Percentiles rank a stretch among this genome's conserved stretches.
phyloP scores from a whole-genome alignment of 139 green algal genomes.

The Haematococcus sp. region DNA sequence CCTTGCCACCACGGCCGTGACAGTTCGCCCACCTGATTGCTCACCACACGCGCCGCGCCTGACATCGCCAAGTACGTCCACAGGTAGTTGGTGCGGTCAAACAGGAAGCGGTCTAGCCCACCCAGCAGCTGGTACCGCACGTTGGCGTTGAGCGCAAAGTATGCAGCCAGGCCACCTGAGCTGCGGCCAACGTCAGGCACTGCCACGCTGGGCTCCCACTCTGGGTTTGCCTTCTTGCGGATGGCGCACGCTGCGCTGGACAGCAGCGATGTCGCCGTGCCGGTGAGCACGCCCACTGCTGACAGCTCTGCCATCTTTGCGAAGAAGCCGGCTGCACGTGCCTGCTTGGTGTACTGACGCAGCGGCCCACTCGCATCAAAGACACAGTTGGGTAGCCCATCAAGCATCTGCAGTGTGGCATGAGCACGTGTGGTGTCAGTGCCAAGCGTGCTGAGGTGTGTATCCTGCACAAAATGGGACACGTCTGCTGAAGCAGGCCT shows the following conservation, averaged over 20 bases:
- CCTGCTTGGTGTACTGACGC: slow-evolving; percentile 67
- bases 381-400: slow-evolving; percentile 59
- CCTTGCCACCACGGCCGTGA: slow-evolving; percentile 55
- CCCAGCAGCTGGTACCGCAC: slow-evolving; percentile 85
- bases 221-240: slow-evolving; percentile 49
- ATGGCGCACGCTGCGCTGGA: slow-evolving; percentile 45
- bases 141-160: slow-evolving; percentile 84
- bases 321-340: slow-evolving; percentile 68
- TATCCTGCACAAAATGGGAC: no score
- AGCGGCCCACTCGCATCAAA: slow-evolving; percentile 78
- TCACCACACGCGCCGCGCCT: slow-evolving; percentile 29
- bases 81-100: slow-evolving; percentile 73
- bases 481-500: no score
- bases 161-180: slow-evolving; percentile 74
- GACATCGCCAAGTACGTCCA: slow-evolving; percentile 69
- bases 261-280: slow-evolving; percentile 48
- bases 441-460: no score
- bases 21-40: slow-evolving; percentile 45
- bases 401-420: slow-evolving; percentile 40
- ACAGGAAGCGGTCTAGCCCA: slow-evolving; percentile 88
- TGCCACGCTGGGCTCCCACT: slow-evolving; percentile 69
- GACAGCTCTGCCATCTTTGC: slow-evolving; percentile 85
- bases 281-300: slow-evolving; percentile 76
- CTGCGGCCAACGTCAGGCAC: slow-evolving; percentile 63
- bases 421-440: no score